Base-by-base conservation (phyloP, 2,329 filamentous ascomycete genomes). In the Colletotrichum sojae region DNA sequence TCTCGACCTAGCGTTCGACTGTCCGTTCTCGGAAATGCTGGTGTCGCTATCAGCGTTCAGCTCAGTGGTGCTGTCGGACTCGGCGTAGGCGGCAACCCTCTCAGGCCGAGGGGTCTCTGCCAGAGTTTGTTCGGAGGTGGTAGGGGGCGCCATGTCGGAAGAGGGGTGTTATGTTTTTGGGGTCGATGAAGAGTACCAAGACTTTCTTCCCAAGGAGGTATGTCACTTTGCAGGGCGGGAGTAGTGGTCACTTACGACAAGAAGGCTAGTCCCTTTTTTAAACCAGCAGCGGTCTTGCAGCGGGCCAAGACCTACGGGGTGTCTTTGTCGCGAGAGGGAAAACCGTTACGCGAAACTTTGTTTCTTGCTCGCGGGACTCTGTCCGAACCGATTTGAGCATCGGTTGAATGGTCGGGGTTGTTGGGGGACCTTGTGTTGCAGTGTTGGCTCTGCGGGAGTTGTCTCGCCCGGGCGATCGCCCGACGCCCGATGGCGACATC, bases 21-120 rank as follows among this genome's bases (percentile, higher is more conserved):
- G 5, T 15, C 49, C 46, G 4, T 22, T 59, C 22, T 71, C 60
- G 3, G 70, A 72, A 2, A 58, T 31, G 36, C 68, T 63, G 6
- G 63, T 63, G 15, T 71, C 68, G 49, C 56, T 71, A 39, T 66
- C 64, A 43, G 43, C 40, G 15, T 68, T 66, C 2, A 63, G 45
- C 18, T 69, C 64, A 4, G 54, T 61, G 4, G 64, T 63, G 15
- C 56, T 69, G 16, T 69, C 67, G 2, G 57, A 68, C 54, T 58
- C 57, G 5, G 53, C 46, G 22, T 59, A 58, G 5, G 20, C 12
- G 18, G 15, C 27, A 9, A n/a, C 18, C 18, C 31, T 67, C n/a
- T 2, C 10, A 1, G 20, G 4, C 4, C 54, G 31, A 9, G 27
- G 3, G 18, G 18, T n/a, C 12, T 59, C 66, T 18, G n/a, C 48